phyloP scores from a whole-genome alignment of 768 basidiomycete species.

The Serendipita sp. region DNA sequence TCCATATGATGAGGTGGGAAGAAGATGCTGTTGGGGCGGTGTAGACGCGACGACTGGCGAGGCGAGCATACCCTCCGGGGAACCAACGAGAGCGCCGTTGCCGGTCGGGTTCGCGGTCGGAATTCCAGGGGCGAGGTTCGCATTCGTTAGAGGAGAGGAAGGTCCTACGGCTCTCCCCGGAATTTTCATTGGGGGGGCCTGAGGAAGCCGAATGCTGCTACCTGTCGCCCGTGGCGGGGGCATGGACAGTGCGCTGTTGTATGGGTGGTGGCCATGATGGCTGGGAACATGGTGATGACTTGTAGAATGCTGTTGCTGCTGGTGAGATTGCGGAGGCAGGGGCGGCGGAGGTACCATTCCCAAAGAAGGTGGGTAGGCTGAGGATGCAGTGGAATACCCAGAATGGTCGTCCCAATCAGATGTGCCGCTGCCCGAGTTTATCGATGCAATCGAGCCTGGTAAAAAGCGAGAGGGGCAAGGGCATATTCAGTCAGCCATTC shows the following conservation, averaged over 20 bases:
- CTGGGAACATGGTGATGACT: not conserved
- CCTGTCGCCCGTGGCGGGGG: not conserved
- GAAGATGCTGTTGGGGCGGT: slow-evolving; percentile 1
- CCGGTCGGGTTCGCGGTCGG: not conserved
- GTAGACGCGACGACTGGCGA: not conserved
- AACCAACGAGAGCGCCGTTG: not conserved
- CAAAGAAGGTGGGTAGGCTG: not conserved
- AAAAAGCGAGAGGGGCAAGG: not conserved
- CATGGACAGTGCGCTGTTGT: slow-evolving; percentile 3
- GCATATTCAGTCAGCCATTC: not conserved
- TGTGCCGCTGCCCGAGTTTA: slow-evolving; percentile 6
- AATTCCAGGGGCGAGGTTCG: not conserved
- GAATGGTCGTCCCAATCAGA: slow-evolving; percentile 6
- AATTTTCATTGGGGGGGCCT: slow-evolving; percentile 3
- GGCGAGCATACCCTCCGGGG: not conserved
- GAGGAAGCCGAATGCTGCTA: not conserved
- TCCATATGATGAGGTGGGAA: not conserved
- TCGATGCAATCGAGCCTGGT: slow-evolving; percentile 6
- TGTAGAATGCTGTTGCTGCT: not conserved
- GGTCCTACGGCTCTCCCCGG: not conserved
- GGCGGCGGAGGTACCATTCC: slow-evolving; percentile 2
- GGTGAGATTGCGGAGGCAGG: not conserved
- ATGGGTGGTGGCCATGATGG: slow-evolving; percentile 2
- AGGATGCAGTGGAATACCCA: slow-evolving; percentile 4
- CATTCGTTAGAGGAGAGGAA: not conserved